phyloP scores from a whole-genome alignment of 192 early-diverging fungal genomes.

The Diversispora epigaea region DNA sequence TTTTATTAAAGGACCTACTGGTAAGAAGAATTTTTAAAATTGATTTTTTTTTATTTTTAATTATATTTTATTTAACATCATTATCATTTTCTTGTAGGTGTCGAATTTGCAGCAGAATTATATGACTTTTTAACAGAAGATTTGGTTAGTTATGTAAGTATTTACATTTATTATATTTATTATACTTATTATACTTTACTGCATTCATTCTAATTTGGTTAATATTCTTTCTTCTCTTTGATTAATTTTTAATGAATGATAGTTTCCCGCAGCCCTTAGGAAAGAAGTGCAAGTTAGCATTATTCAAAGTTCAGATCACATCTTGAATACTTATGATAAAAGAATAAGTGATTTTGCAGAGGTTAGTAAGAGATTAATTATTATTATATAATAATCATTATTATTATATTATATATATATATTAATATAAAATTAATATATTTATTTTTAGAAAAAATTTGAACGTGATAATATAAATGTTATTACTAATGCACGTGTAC shows the following conservation, averaged over 20 bases:
- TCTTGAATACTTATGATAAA: slow-evolving; percentile 66
- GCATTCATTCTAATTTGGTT: neutral
- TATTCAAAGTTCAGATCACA: slow-evolving; percentile 69
- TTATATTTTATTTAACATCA: neutral
- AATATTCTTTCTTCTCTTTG: neutral
- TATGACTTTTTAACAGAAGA: slow-evolving; percentile 61
- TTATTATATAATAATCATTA: neutral
- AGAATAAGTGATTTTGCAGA: slow-evolving; percentile 69
- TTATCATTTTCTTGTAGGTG: slow-evolving; percentile 40
- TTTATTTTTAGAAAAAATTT: slow-evolving; percentile 45
- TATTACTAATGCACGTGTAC: slow-evolving; percentile 66
- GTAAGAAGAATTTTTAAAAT: neutral
- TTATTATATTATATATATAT: neutral
- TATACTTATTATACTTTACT: no score
- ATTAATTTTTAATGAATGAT: slow-evolving; percentile 29
- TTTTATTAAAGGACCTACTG: slow-evolving; percentile 41
- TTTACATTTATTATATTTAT: no score
- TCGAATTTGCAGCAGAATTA: slow-evolving; percentile 66
- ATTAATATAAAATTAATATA: neutral
- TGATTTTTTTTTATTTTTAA: neutral
- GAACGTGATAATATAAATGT: slow-evolving; percentile 63
- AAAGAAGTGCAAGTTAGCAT: slow-evolving; percentile 58
- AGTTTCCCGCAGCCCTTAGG: slow-evolving; percentile 64
- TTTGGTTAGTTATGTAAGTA: slow-evolving; percentile 55
- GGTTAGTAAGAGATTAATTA: slow-evolving; percentile 26